Base-by-base conservation (phyloP, 164 flowering plant species). In the Magnolia kwangsiensis region DNA sequence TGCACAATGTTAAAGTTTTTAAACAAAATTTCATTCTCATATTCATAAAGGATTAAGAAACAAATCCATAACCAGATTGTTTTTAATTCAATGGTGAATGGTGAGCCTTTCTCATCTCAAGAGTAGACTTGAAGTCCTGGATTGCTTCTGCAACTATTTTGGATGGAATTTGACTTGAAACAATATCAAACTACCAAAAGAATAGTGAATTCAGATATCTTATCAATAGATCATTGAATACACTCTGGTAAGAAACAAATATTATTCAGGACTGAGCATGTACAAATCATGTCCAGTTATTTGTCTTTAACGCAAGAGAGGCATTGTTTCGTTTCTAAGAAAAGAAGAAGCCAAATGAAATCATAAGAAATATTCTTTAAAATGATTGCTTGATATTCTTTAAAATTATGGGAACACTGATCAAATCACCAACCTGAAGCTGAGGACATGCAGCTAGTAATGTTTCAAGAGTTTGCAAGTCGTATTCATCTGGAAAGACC, bases 401-500 rank as follows among this genome's bases (percentile, higher is more conserved):
- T n/a, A 2, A 9, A 63, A 67, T 7, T 24, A 67, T 14, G 72
- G 10, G 51, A 75, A 51, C 29, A 51, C 21, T 72, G 72, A n/a
- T 31, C 10, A 49, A 18, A 58, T 55, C 55, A 84, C 85, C 67
- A 67, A 94, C 99, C 91, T 96, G 98, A 85, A 96, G 97, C 83
- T 96, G 99, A 49, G 98, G 98, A 81, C 90, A 96, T 73, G 97
- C 97, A 81, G 90, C 94, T 85, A 96, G 85, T 77, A 94, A 80
- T 70, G 91, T 86, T 82, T 94, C 98, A 73, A 96, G 97, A 67
- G 98, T 96, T 80, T 94, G 99, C 86, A 96, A 88, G 84, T 96
- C 98, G 81, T 92, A 96, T 77, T 96, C 98, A 89, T 96, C 99
- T 18, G 98, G 98, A 82, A 96, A 96, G 45, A 94, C 99, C 85